Evolutionary conservation across 2,329 filamentous ascomycete genomes (phyloP).

Genomic region (Xylariaceae sp.): DNA sequence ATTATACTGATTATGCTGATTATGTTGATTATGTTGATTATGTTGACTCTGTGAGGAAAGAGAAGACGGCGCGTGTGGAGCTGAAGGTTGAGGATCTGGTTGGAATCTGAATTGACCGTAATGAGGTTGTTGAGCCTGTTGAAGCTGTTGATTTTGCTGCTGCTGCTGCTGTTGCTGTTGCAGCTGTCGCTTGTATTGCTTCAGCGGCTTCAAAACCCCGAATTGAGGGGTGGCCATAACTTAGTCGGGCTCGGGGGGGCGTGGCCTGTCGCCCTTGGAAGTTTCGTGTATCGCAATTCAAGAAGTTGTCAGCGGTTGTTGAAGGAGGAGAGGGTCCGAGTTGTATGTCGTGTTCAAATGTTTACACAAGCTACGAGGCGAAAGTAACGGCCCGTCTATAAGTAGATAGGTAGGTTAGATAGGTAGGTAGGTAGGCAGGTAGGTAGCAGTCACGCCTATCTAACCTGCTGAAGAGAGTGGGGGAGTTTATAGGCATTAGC

Average conservation of each 20-base stretch:
- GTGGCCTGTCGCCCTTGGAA: neutral
- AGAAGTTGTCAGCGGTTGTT: neutral
- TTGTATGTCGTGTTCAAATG: neutral
- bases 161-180: constrained; percentile 4
- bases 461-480: no score
- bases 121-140: constrained; percentile 4
- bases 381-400: neutral
- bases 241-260: constrained; percentile 3
- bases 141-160: constrained; percentile 3
- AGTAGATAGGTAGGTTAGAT: no score
- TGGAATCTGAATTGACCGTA: constrained; percentile 11
- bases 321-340: neutral
- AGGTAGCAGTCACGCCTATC: no score
- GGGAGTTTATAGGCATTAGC: no score
- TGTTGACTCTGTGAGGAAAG: constrained; percentile 4
- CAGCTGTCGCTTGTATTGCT: constrained; percentile 22
- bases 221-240: constrained; percentile 24
- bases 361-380: neutral
- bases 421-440: no score
- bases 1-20: constrained; percentile 3
- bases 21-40: no score
- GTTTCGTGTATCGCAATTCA: neutral
- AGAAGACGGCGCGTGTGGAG: neutral
- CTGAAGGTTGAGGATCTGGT: neutral
- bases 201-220: constrained; percentile 19